A percentile compares a stretch with the other conserved stretches of the same genome.
These are phyloP conservation scores for Pseudopyrenochaeta lycopersici DNA, from an alignment of 2,329 filamentous ascomycete genomes.

Conservation along the genomic window DNA sequence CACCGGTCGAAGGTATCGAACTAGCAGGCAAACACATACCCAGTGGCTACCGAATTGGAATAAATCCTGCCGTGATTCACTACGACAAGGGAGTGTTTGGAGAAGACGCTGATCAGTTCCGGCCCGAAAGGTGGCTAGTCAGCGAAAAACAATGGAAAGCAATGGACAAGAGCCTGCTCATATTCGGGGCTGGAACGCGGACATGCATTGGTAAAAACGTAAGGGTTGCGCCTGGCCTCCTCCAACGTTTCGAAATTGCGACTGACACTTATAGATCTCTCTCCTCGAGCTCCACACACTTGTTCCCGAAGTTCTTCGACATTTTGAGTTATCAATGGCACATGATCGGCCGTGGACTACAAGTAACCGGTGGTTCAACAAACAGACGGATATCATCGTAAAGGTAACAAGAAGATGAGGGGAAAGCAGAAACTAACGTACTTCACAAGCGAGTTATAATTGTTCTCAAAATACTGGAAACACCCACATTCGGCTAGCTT, in stretches of 20 bases:
- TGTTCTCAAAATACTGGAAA: background rate
- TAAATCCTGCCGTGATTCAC: conserved; percentile 57
- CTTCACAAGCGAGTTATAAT: too few relatives aligned
- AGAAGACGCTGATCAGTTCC: conserved; percentile 50
- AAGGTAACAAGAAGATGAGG: too few relatives aligned
- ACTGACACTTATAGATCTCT: too few relatives aligned
- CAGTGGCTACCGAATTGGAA: conserved; percentile 52
- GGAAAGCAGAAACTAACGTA: too few relatives aligned
- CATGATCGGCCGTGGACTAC: too few relatives aligned
- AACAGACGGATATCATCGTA: too few relatives aligned
- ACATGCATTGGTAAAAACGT: conserved; percentile 44
- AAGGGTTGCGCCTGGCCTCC: too few relatives aligned
- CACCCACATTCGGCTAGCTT: background rate
- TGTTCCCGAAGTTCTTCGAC: too few relatives aligned
- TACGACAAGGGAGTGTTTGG: conserved; percentile 52
- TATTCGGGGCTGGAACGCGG: conserved; percentile 47
- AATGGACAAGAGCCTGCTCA: conserved; percentile 44
- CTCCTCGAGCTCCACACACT: too few relatives aligned
- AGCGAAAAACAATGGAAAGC: conserved; percentile 16
- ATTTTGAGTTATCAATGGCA: too few relatives aligned
- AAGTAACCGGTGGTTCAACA: too few relatives aligned
- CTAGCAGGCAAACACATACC: conserved; percentile 33
- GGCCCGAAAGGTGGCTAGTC: conserved; percentile 58
- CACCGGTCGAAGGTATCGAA: conserved; percentile 37
- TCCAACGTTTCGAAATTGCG: too few relatives aligned